Conservation (phyloP, 2,329 filamentous ascomycete species). For the Didymella pomorum region DNA sequence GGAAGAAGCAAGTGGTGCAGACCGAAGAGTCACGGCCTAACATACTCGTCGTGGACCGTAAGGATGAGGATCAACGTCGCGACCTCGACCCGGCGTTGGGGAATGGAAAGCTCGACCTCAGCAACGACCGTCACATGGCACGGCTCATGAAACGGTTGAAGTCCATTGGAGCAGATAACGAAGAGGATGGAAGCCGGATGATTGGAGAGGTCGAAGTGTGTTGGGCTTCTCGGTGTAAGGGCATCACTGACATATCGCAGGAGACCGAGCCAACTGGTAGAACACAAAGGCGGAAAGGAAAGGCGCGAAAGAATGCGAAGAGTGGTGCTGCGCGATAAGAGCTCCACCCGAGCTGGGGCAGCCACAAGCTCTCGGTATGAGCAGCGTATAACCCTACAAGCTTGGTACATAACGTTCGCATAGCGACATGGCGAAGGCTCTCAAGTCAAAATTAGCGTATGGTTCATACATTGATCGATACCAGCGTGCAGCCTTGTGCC, state of each 20-base stretch:
- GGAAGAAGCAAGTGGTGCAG: neutral
- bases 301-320: constrained; percentile 12
- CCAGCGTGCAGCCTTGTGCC: neutral
- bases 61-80: constrained; percentile 1
- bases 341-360: neutral
- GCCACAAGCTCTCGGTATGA: neutral
- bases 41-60: neutral
- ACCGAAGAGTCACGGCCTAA: constrained; percentile 1
- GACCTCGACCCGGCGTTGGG: constrained; percentile 8
- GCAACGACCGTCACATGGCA: constrained; percentile 2
- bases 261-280: neutral
- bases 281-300: constrained; percentile 12
- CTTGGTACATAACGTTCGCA: neutral
- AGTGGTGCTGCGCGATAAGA: neutral
- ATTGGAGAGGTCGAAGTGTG: neutral
- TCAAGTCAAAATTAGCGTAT: neutral
- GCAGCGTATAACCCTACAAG: neutral
- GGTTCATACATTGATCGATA: neutral
- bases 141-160: constrained; percentile 4
- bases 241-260: constrained; percentile 3
- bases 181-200: neutral
- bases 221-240: neutral
- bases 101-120: constrained; percentile 1
- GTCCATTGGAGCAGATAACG: neutral
- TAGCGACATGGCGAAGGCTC: neutral